Base-by-base conservation (phyloP, 768 basidiomycete species). In the Lactarius evosmus region DNA sequence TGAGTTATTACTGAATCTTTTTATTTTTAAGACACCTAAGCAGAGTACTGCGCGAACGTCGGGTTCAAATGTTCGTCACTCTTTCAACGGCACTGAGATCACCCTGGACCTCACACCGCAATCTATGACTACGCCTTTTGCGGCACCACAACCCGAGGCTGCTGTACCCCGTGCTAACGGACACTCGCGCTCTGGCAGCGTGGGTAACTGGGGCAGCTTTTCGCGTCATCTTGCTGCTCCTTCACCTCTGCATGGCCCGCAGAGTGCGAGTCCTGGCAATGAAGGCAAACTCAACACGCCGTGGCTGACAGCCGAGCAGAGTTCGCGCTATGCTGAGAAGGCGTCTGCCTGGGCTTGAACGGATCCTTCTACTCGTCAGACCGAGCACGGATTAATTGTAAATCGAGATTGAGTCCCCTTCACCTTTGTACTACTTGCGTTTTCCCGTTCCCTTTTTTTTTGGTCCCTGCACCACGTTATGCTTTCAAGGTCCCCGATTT, bases 131-230 rank as follows among this genome's bases (percentile, higher is more conserved):
- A 77, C 83, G 59, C 75, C 80, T 22, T 76, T 73, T 70, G 70
- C 70, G 40, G 73, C 73, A 69, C 64, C 69, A 38, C 70, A 62
- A 63, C 79, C 77, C 46, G 79, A 75, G 56, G 82, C 78, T 52
- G 76, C 72, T 68, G 74, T 77, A 50, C 70, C 44, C 68, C 78
- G 88, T 61, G 77, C 78, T 32, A 84, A 79, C 60, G 86, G 87
- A 40, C 89, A 92, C 71, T 83, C 84, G 63, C 86, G 90, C 65
- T 84, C 88, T 50, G 90, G 90, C 52, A 91, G 89, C 73, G 87
- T 87, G 30, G 89, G 89, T 34, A 91, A 90, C 72, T 91, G 90
- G 90, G 86, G 79, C 49, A 83, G 76, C 69, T 78, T 88, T 69
- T 72, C 83, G 30, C 82, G 86, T 70, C 80, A 80, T 71, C 75